Conservation (phyloP, 805 yeast species). For the Kodamaea laetipori region DNA sequence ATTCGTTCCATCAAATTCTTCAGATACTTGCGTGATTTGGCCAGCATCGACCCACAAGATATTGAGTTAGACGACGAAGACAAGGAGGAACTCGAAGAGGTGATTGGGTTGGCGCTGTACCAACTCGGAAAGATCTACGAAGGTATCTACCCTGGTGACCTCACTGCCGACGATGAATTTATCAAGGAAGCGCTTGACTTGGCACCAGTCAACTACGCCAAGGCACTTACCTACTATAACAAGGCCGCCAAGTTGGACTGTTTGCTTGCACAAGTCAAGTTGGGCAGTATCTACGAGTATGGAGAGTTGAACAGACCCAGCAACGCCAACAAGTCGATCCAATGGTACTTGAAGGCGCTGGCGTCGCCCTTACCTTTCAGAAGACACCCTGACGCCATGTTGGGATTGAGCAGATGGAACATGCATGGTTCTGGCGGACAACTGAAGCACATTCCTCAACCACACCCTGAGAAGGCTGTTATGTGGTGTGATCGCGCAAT, state of each 20-base stretch:
- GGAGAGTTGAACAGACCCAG: constrained; percentile 44
- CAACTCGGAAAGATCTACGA: constrained; percentile 47
- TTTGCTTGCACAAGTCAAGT: constrained; percentile 42
- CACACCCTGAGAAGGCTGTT: constrained; percentile 39
- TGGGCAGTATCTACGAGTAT: constrained; percentile 44
- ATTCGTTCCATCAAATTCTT: constrained; percentile 38
- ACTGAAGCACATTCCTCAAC: constrained; percentile 38
- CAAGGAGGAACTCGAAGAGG: constrained; percentile 42
- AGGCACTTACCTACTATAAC: constrained; percentile 44
- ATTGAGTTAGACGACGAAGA: constrained; percentile 40
- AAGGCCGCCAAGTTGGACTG: constrained; percentile 44
- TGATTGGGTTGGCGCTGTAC: constrained; percentile 43
- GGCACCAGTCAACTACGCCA: constrained; percentile 46
- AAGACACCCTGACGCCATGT: constrained; percentile 48
- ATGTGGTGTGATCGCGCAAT: constrained; percentile 48
- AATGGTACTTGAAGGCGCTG: constrained; percentile 47
- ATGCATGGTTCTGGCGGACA: constrained; percentile 36
- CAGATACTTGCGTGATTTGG: constrained; percentile 37
- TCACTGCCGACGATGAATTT: constrained; percentile 38
- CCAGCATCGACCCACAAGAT: constrained; percentile 40
- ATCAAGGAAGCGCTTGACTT: constrained; percentile 34
- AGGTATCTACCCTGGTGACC: constrained; percentile 48
- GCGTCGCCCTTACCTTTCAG: constrained; percentile 40
- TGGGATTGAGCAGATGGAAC: constrained; percentile 46
- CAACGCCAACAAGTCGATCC: constrained; percentile 45